Evolutionary conservation across 495 filamentous ascomycete genomes (phyloP).

Genomic region (Rhypophila decipiens): DNA sequence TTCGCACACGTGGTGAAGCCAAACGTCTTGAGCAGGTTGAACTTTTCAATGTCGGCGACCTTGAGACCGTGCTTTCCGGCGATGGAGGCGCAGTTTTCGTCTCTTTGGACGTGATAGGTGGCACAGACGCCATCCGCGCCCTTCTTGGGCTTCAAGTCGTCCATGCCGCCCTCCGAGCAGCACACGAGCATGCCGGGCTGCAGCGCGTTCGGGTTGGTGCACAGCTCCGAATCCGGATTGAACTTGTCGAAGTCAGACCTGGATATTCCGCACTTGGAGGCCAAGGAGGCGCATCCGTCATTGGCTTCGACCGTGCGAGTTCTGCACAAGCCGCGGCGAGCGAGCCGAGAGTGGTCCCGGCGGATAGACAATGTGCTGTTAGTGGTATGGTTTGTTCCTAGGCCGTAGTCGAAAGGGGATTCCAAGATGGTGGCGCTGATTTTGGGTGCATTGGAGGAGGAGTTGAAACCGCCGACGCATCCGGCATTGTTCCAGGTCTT

Average conservation of each 20-base stretch:
- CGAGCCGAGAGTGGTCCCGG: too few species aligned
- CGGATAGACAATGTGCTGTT: too few species aligned
- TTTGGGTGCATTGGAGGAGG: too few species aligned
- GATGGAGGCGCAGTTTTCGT: conserved; percentile 29
- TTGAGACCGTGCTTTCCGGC: conserved; percentile 25
- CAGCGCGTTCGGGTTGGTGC: conserved; percentile 12
- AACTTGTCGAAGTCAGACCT: conserved; percentile 30
- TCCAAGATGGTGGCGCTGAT: too few species aligned
- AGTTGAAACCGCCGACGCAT: not conserved
- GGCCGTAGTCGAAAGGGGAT: too few species aligned
- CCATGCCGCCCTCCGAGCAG: conserved; percentile 34
- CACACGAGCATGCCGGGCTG: conserved; percentile 37
- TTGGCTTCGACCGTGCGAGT: conserved; percentile 20
- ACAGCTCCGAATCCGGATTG: conserved; percentile 20
- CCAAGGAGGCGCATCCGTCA: conserved; percentile 33
- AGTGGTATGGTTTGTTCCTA: too few species aligned
- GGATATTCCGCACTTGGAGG: conserved; percentile 34
- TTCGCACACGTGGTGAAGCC: conserved; percentile 37
- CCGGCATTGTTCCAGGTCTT: not conserved
- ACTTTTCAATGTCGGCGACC: conserved; percentile 25
- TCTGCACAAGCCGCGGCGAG: too few species aligned
- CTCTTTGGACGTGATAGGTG: conserved; percentile 22
- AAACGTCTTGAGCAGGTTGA: conserved; percentile 23
- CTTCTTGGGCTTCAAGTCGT: conserved; percentile 31
- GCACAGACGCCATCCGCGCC: conserved; percentile 38